These are phyloP conservation scores for Strobilomyces echinocephalus DNA, from an alignment of 768 basidiomycete genomes.

Conservation along the genomic window DNA sequence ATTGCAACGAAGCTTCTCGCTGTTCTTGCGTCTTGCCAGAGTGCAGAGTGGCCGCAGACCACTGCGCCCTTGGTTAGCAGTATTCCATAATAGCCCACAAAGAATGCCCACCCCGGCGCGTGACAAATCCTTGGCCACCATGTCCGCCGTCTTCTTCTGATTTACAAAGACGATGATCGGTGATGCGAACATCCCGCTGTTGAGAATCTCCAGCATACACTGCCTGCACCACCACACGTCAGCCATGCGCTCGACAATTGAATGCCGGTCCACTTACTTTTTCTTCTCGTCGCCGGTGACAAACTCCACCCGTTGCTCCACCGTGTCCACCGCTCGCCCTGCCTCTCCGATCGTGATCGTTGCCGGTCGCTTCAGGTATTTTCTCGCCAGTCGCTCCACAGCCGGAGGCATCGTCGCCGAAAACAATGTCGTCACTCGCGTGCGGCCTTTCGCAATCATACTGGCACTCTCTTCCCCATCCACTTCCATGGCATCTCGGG, in stretches of 20 bases:
- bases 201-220: constrained; percentile 86
- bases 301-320: constrained; percentile 95
- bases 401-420: constrained; percentile 99
- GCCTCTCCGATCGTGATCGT: constrained; percentile 98
- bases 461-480: constrained; percentile 57
- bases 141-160: constrained; percentile 98
- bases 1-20: constrained; percentile 86
- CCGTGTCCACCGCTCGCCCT: constrained; percentile 95
- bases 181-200: constrained; percentile 73
- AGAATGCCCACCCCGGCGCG: constrained; percentile 72
- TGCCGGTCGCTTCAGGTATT: constrained; percentile 90
- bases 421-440: constrained; percentile 92
- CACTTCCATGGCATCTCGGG: constrained; percentile 67
- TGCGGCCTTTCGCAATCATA: constrained; percentile 55
- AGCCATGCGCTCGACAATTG: background rate
- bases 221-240: constrained; percentile 44
- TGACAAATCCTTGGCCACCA: constrained; percentile 91
- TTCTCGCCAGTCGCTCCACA: constrained; percentile 90
- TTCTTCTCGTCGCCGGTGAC: constrained; percentile 92
- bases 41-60: constrained; percentile 88
- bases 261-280: constrained; percentile 54
- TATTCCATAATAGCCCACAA: background rate
- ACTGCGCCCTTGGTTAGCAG: constrained; percentile 40
- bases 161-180: constrained; percentile 99
- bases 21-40: constrained; percentile 98